Evolutionary conservation across 2,329 filamentous ascomycete genomes (phyloP).

Genomic region (Gyromitra esculenta): DNA sequence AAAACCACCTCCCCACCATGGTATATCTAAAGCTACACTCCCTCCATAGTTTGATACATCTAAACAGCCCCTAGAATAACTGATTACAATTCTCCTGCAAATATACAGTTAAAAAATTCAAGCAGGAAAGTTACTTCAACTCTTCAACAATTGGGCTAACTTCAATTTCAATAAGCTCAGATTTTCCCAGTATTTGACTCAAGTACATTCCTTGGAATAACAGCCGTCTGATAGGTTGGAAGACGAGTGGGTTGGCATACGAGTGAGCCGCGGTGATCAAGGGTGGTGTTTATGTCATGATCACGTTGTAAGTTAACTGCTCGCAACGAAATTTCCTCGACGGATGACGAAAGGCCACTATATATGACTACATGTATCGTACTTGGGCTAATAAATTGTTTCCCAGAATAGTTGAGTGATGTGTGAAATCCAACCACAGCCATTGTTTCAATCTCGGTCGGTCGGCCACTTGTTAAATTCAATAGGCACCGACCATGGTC

Average conservation of each 20-base stretch:
- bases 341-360: neutral
- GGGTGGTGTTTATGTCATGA: neutral
- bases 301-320: neutral
- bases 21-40: constrained; percentile 28
- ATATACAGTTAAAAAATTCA: neutral
- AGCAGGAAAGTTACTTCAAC: neutral
- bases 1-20: constrained; percentile 1
- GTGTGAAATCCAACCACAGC: neutral
- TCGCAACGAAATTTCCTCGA: neutral
- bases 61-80: neutral
- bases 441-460: neutral
- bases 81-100: neutral
- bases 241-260: neutral
- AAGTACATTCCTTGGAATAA: neutral
- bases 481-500: neutral
- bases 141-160: neutral
- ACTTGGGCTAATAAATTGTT: constrained; percentile 7
- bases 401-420: neutral
- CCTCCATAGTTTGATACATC: constrained; percentile 5
- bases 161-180: neutral
- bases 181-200: neutral
- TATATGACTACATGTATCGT: neutral
- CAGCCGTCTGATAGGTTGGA: neutral
- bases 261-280: constrained; percentile 31
- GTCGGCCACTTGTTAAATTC: neutral